A percentile compares a stretch with the other conserved stretches of the same genome.
These are phyloP conservation scores for Aspergillus sp. DNA, from an alignment of 2,329 filamentous ascomycete species.

Conservation along the genomic window DNA sequence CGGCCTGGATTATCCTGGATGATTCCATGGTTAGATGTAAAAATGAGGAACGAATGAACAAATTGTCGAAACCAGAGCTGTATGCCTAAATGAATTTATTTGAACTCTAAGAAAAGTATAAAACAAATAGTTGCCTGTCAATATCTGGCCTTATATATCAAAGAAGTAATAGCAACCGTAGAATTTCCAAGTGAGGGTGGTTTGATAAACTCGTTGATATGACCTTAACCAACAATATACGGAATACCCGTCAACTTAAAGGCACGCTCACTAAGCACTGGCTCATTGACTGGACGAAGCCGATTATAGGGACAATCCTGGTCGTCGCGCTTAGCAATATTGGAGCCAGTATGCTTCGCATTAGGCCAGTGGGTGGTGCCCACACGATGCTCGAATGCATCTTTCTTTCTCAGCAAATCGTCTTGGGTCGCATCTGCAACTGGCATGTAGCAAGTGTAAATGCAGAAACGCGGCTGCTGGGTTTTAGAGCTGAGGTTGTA, in stretches of 20 bases:
- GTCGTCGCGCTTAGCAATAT: constrained; percentile 16
- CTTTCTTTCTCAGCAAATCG: constrained; percentile 39
- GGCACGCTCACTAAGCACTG: constrained; percentile 35
- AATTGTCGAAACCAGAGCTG: too few species aligned
- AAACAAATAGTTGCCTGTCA: too few species aligned
- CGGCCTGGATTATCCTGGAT: too few species aligned
- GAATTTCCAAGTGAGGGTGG: too few species aligned
- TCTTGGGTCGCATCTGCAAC: constrained; percentile 36
- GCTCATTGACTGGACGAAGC: constrained; percentile 35
- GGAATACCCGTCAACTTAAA: constrained; percentile 47
- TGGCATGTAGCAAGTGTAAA: constrained; percentile 41
- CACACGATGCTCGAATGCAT: constrained; percentile 33
- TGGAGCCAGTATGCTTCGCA: constrained; percentile 16
- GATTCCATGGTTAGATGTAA: too few species aligned
- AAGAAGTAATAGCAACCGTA: too few species aligned
- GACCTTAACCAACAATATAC: constrained; percentile 25
- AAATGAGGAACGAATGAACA: too few species aligned
- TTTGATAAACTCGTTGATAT: too few species aligned
- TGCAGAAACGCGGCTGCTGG: constrained; percentile 23
- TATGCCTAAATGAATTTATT: too few species aligned
- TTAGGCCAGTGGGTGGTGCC: constrained; percentile 41
- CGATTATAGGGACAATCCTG: constrained; percentile 24
- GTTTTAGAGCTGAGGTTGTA: constrained; percentile 35
- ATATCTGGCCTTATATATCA: too few species aligned
- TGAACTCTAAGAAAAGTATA: too few species aligned